Percentiles rank a stretch among this genome's conserved stretches.
Conservation (phyloP, 441 rosid genomes). For the Monsonia emarginata region DNA sequence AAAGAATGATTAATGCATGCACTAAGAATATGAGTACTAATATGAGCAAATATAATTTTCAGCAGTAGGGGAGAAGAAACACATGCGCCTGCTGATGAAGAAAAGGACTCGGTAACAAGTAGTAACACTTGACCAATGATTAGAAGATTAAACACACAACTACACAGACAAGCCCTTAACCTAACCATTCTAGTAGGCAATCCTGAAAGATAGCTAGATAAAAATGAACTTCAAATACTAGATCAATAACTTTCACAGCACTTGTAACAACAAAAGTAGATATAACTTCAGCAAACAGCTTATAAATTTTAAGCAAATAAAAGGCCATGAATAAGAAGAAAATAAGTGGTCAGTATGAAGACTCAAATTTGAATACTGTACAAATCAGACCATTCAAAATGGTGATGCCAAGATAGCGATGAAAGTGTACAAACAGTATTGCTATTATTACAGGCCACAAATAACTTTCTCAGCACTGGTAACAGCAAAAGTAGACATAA, state of each 20-base stretch:
- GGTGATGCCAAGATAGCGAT: slow-evolving; percentile 1
- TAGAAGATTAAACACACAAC: background rate
- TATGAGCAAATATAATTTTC: background rate
- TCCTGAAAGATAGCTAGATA: background rate
- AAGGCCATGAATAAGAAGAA: slow-evolving; percentile 1
- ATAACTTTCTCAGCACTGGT: background rate
- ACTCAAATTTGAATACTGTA: background rate
- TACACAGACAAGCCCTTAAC: slow-evolving; percentile 4
- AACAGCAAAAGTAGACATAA: background rate
- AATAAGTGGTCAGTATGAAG: background rate
- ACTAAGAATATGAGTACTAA: background rate
- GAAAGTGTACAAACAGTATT: background rate
- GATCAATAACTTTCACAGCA: background rate
- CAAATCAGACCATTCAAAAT: background rate
- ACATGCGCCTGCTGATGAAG: background rate
- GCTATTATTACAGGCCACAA: background rate
- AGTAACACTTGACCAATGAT: background rate
- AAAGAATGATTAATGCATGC: background rate
- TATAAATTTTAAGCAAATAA: too few species aligned
- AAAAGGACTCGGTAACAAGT: background rate
- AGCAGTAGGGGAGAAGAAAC: background rate
- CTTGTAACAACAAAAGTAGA: slow-evolving; percentile 1
- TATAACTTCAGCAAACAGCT: background rate
- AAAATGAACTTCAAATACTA: background rate
- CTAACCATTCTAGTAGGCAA: background rate